Conservation (phyloP, 495 filamentous ascomycete species). For the Tuber calosporum region DNA sequence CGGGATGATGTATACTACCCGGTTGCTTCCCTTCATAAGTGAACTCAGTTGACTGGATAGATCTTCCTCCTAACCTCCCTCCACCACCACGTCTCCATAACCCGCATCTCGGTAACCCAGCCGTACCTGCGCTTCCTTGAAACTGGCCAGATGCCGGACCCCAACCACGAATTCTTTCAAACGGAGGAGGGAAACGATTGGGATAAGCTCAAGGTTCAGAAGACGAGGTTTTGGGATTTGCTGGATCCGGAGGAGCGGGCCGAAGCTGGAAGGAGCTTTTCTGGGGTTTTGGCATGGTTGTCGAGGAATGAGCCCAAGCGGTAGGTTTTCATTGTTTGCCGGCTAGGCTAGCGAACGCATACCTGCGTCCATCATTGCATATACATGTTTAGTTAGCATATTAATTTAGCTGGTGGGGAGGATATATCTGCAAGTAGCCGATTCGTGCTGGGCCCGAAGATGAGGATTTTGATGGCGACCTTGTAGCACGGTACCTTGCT, state of each 20-base stretch:
- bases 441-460: background rate
- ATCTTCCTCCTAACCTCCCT: constrained; percentile 38
- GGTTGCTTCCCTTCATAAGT: background rate
- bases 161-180: constrained; percentile 31
- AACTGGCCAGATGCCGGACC: constrained; percentile 36
- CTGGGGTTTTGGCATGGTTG: constrained; percentile 32
- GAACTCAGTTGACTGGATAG: constrained; percentile 15
- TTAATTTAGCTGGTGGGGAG: background rate
- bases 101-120: constrained; percentile 29
- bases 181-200: constrained; percentile 29
- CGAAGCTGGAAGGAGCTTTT: constrained; percentile 32
- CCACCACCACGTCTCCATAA: constrained; percentile 39
- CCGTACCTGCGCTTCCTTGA: constrained; percentile 39
- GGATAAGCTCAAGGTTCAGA: constrained; percentile 36
- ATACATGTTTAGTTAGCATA: background rate
- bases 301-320: constrained; percentile 24
- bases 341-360: background rate
- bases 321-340: constrained; percentile 2
- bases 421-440: background rate
- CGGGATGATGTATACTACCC: constrained; percentile 35
- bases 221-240: constrained; percentile 38
- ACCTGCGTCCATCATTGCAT: background rate
- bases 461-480: background rate
- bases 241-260: constrained; percentile 34
- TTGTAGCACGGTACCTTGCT: background rate